Evolutionary conservation across 352 stramenopile species (phyloP), one percentile per base, ranked within the genome.

Genomic region (Pythium sukuiense): DNA sequence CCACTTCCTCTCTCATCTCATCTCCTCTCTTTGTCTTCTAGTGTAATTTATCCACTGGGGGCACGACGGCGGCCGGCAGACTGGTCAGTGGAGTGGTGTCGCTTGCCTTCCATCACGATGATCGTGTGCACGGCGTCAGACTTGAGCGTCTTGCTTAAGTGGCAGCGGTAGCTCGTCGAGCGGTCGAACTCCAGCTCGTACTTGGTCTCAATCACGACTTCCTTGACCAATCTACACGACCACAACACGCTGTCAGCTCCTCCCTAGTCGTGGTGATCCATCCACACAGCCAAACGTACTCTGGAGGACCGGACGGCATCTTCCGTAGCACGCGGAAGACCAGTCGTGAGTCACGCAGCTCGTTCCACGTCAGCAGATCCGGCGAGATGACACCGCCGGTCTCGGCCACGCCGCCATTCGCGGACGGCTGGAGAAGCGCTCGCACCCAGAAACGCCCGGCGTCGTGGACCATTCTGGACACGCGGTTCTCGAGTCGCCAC

Each of bases 401-500:
- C 48, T 33, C 59, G 16, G 24, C n/a, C 39, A 27, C 16, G 35
- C 26, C 29, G 5, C 49, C 52, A 7, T 50, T 41, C 6, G 50
- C 7, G 12, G 61, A 20, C 4, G 20, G 41, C 32, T 67, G 60
- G 20, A 67, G 41, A 29, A 67, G 26, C 9, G 53, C 29, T 2
- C 61, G 61, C 39, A 67, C 61, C 6, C 61, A 53, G 43, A 67
- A 67, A 18, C 53, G 53, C 0, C 61, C 61, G 12, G 61, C 53
- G 61, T 67, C 61, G 37, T 67, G 43, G 43, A 67, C 53, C 61
- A 67, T 67, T 30, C 53, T 56, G 20, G 53, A 52, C 20, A 57
- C 30, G 24, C 61, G 61, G 61, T 67, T 60, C 61, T 67, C 61
- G 7, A 67, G 50, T n/a, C 61, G 53, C 61, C 61, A 67, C 61